Base-by-base conservation (phyloP, 2,329 filamentous ascomycete genomes). In the Helotiales sp. region DNA sequence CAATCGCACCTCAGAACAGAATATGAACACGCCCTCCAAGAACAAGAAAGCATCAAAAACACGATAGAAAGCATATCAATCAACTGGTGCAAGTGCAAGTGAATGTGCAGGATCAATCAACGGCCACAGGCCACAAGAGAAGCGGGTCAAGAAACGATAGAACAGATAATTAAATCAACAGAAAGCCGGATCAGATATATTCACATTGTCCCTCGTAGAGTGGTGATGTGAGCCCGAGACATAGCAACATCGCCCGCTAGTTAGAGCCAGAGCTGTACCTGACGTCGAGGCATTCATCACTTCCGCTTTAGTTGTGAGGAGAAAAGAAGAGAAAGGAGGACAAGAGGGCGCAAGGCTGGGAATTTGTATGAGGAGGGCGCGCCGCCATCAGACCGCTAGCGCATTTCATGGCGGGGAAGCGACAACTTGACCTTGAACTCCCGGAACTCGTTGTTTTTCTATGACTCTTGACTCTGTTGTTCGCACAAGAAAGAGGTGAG, bases 291-390 rank as follows among this genome's bases (percentile, higher is more conserved):
- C 87, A 85, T 83, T 91, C 91, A 86, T 93, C 90, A 90, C 84
- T 79, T 87, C 89, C 90, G 89, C 86, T 87, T 87, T 93, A 93
- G 90, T 93, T 92, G 88, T 85, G 66, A 87, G 80, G 78, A 81
- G 84, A 85, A 81, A 80, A 82, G 79, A 63, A 66, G 49, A 61
- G 54, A 58, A 54, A 49, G 28, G 50, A 37, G 61, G 26, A 10
- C 20, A 15, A 67, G 47, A 37, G 24, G 32, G 45, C 37, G 63
- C 50, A 55, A 59, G 40, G 59, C 37, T 63, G 28, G 40, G 20
- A 54, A 45, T 37, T 57, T 54, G 24, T 60, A 45, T 60, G 24
- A n/a, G 47, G n/a, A n/a, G 20, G 45, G 15, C 20, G 55, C 57
- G 61, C 47, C 32, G 13, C n/a, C n/a, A n/a, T n/a, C 52, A 24